Conservation (phyloP, 805 yeast genomes). For the Kodamaea kaohsiungensis region DNA sequence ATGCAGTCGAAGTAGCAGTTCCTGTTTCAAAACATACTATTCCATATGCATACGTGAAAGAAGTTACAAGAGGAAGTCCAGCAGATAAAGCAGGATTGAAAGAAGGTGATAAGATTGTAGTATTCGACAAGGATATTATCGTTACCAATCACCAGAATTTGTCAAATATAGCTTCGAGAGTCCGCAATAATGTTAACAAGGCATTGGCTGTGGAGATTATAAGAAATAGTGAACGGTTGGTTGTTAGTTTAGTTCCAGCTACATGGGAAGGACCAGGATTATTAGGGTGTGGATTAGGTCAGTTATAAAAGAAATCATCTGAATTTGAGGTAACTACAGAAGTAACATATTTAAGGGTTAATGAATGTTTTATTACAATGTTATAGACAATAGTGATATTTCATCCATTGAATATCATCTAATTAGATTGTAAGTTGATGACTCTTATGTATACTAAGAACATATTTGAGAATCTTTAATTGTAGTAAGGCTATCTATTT, state of each 20-base stretch:
- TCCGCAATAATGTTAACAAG: slow-evolving; percentile 37
- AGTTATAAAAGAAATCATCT: slow-evolving; percentile 24
- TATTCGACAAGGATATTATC: slow-evolving; percentile 52
- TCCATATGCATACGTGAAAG: slow-evolving; percentile 58
- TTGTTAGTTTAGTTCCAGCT: slow-evolving; percentile 41
- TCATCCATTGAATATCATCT: too few species aligned
- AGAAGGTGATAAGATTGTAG: slow-evolving; percentile 53
- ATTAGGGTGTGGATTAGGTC: slow-evolving; percentile 64
- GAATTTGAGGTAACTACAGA: too few species aligned
- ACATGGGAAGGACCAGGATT: slow-evolving; percentile 68
- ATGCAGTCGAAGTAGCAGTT: too few species aligned
- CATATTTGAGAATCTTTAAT: too few species aligned
- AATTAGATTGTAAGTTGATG: too few species aligned
- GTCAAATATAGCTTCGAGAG: slow-evolving; percentile 43
- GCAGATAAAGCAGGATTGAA: slow-evolving; percentile 54
- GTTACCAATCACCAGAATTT: slow-evolving; percentile 58
- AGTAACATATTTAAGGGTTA: too few species aligned
- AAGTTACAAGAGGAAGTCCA: slow-evolving; percentile 57
- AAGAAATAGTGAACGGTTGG: slow-evolving; percentile 27
- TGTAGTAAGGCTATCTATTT: too few species aligned
- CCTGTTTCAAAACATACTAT: slow-evolving; percentile 1
- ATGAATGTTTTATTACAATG: too few species aligned
- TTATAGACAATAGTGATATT: too few species aligned
- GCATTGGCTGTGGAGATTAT: slow-evolving; percentile 27
- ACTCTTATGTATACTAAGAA: too few species aligned